phyloP scores from a whole-genome alignment of 176 grass and related monocot genomes.

The Juncus inflexus region DNA sequence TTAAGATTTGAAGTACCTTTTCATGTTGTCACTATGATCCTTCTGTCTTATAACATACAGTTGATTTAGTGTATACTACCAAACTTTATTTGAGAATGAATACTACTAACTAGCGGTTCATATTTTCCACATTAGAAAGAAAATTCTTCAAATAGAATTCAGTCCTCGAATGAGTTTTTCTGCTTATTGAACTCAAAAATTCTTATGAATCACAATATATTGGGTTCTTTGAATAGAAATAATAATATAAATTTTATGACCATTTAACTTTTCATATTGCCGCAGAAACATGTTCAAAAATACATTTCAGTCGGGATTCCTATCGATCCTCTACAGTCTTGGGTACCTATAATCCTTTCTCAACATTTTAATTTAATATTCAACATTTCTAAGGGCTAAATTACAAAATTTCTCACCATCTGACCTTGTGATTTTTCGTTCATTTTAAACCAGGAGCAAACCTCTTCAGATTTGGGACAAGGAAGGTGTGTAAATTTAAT shows the following conservation, averaged over 20 bases:
- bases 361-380: constrained; percentile 3
- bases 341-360: constrained; percentile 40
- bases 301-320: constrained; percentile 92
- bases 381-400: background rate
- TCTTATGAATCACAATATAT: too few relatives aligned
- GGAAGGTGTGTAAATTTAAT: constrained; percentile 55
- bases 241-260: too few relatives aligned
- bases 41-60: too few relatives aligned
- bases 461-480: constrained; percentile 99
- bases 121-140: too few relatives aligned
- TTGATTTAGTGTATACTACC: too few relatives aligned
- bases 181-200: background rate
- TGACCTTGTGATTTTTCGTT: background rate
- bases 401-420: constrained; percentile 2
- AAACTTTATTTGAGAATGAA: too few relatives aligned
- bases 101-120: too few relatives aligned
- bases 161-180: background rate
- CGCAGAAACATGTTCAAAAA: constrained; percentile 77
- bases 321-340: constrained; percentile 94
- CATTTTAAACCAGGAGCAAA: constrained; percentile 62
- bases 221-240: background rate
- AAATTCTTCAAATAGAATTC: too few relatives aligned
- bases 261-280: background rate
- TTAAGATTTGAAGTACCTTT: too few relatives aligned
- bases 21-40: too few relatives aligned